Evolutionary conservation across 2,329 filamentous ascomycete genomes (phyloP).

Genomic region (Conoideocrella luteorostrata): DNA sequence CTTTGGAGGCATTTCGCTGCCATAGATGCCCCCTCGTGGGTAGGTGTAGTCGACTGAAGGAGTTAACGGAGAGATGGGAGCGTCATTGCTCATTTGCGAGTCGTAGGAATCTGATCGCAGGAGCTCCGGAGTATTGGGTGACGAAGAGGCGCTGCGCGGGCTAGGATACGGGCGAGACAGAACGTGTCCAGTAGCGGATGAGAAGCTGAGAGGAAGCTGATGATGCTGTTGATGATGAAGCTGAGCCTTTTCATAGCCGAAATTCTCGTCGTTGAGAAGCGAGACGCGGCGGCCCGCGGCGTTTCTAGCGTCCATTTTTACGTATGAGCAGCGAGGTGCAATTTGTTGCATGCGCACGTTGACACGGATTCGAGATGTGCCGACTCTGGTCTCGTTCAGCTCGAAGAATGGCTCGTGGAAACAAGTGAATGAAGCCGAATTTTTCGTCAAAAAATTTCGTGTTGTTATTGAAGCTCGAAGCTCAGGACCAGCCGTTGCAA

Average conservation of each 20-base stretch:
- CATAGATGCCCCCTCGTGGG: slow-evolving; percentile 33
- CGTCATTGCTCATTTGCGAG: slow-evolving; percentile 50
- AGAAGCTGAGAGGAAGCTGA: slow-evolving; percentile 23
- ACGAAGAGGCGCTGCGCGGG: slow-evolving; percentile 35
- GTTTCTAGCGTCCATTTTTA: slow-evolving; percentile 47
- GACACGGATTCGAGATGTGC: too few relatives aligned
- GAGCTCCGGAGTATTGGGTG: slow-evolving; percentile 50
- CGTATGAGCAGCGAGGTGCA: not conserved
- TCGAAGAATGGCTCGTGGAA: too few relatives aligned
- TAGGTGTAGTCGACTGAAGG: slow-evolving; percentile 41
- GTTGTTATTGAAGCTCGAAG: not conserved
- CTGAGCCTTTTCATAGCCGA: slow-evolving; percentile 10
- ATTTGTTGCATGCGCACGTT: too few relatives aligned
- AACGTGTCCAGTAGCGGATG: slow-evolving; percentile 24
- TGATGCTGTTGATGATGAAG: slow-evolving; percentile 14
- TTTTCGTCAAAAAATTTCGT: not conserved
- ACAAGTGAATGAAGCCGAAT: not conserved
- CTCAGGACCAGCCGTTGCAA: slow-evolving; percentile 5
- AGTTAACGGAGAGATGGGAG: slow-evolving; percentile 49
- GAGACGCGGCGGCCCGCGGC: slow-evolving; percentile 53
- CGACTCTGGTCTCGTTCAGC: too few relatives aligned
- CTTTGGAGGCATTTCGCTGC: slow-evolving; percentile 29
- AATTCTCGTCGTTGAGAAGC: slow-evolving; percentile 49
- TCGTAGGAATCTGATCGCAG: slow-evolving; percentile 56
- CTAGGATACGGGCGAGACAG: slow-evolving; percentile 27